These are phyloP conservation scores for Mucor saturninus DNA, from an alignment of 371 early-diverging fungal genomes.

Conservation along the genomic window DNA sequence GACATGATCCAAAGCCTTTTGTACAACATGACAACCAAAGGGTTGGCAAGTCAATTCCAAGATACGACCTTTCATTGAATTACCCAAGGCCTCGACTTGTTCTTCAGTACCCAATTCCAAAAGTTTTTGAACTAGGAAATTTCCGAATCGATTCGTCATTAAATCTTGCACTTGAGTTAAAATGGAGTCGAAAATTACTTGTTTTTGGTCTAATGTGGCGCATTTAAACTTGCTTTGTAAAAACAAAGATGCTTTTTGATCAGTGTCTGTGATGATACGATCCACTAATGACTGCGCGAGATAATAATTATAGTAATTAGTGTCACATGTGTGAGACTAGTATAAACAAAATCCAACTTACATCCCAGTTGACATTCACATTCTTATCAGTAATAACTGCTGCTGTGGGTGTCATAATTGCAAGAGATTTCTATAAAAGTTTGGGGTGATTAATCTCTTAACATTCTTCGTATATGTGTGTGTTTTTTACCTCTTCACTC, in stretches of 20 bases:
- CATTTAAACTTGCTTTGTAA: conserved; percentile 75
- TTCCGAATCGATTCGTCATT: conserved; percentile 81
- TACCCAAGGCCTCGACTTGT: conserved; percentile 61
- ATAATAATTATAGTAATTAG: neutral
- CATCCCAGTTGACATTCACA: conserved; percentile 37
- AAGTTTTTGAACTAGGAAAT: conserved; percentile 77
- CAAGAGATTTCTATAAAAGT: neutral
- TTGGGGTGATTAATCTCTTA: neutral
- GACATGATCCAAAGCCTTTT: conserved; percentile 73
- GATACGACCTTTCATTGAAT: conserved; percentile 68
- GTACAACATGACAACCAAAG: conserved; percentile 83
- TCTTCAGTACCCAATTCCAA: conserved; percentile 69
- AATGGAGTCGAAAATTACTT: conserved; percentile 65
- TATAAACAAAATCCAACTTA: conserved; percentile 17
- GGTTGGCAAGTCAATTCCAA: conserved; percentile 71
- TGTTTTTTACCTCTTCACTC: conserved; percentile 4
- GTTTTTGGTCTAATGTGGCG: conserved; percentile 56
- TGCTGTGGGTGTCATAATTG: neutral
- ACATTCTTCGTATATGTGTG: neutral
- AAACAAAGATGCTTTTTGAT: conserved; percentile 79
- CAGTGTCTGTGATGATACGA: conserved; percentile 72
- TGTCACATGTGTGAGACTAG: neutral
- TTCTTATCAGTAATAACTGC: conserved; percentile 27
- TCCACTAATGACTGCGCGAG: conserved; percentile 52
- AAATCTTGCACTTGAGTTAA: conserved; percentile 59